Evolutionary conservation across 495 filamentous ascomycete genomes (phyloP).

Genomic region (Penicillium robsamsonii): DNA sequence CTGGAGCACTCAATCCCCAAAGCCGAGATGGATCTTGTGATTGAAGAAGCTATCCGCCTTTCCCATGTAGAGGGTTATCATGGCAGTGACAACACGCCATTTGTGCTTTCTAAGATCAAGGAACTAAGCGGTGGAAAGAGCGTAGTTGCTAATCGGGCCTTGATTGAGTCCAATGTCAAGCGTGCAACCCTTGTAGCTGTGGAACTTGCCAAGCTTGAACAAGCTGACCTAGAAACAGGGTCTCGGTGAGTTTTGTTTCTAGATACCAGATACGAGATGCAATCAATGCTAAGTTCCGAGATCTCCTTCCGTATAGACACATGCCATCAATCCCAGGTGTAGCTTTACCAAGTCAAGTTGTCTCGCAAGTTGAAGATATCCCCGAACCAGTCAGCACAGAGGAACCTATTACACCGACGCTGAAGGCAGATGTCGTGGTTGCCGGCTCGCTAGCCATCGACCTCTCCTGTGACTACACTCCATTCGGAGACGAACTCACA

Average conservation of each 20-base stretch:
- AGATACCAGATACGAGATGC: conserved; percentile 20
- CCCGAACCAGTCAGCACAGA: conserved; percentile 8
- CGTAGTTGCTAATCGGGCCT: conserved; percentile 68
- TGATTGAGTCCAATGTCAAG: conserved; percentile 78
- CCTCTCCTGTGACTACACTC: conserved; percentile 74
- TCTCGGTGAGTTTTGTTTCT: conserved; percentile 41
- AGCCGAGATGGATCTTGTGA: conserved; percentile 68
- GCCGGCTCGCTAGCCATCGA: conserved; percentile 89
- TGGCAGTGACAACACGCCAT: conserved; percentile 86
- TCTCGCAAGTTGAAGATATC: conserved; percentile 18
- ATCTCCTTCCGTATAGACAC: conserved; percentile 35
- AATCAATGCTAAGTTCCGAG: conserved; percentile 37
- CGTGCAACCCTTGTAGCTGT: conserved; percentile 77
- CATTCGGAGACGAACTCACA: conserved; percentile 29
- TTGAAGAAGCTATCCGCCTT: conserved; percentile 69
- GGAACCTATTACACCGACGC: conserved; percentile 9
- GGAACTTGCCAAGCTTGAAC: conserved; percentile 65
- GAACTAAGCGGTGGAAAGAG: conserved; percentile 72
- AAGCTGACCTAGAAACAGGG: conserved; percentile 26
- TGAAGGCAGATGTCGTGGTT: conserved; percentile 67
- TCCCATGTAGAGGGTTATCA: conserved; percentile 65
- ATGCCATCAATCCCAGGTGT: conserved; percentile 39
- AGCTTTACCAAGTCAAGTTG: conserved; percentile 29
- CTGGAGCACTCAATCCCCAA: conserved; percentile 65
- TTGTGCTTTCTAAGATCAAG: conserved; percentile 76